These are phyloP conservation scores for Fusarium succisae DNA, from an alignment of 2,329 filamentous ascomycete species.

Conservation along the genomic window DNA sequence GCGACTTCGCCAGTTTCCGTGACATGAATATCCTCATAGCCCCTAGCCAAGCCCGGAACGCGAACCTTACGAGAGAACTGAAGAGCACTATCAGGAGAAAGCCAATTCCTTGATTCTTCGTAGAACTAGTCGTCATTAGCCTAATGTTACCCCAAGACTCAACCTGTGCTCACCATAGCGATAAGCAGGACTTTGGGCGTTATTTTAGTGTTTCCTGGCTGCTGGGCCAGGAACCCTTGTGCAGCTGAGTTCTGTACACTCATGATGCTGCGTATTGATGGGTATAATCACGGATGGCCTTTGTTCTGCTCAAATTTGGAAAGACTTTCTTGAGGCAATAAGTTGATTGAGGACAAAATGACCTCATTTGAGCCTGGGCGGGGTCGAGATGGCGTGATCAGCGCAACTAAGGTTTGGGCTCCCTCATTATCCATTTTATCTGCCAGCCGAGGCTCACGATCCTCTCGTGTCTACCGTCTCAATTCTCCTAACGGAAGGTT, in stretches of 20 bases:
- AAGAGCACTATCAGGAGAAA: conserved; percentile 3
- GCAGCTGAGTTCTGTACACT: background rate
- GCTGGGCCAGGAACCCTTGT: background rate
- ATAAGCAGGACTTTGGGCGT: conserved; percentile 24
- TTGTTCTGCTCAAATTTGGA: background rate
- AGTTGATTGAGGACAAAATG: background rate
- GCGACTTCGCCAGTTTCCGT: conserved; percentile 6
- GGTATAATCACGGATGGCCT: background rate
- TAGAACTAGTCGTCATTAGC: conserved; percentile 5
- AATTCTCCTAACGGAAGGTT: background rate
- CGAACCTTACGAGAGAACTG: conserved; percentile 18
- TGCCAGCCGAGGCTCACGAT: conserved; percentile 8
- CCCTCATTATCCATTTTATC: background rate
- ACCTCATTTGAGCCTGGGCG: background rate
- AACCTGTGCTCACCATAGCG: conserved; percentile 6
- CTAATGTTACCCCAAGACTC: rapidly evolving
- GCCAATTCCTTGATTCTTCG: conserved; percentile 22
- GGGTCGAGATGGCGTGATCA: conserved; percentile 28
- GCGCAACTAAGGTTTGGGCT: background rate
- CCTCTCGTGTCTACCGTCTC: background rate
- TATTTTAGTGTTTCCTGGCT: background rate
- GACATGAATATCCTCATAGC: conserved; percentile 20
- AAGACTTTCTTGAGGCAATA: background rate
- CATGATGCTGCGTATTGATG: background rate
- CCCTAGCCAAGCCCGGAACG: conserved; percentile 20